These are phyloP conservation scores for Harringtonia lauricola DNA, from an alignment of 2,329 filamentous ascomycete genomes.

Conservation along the genomic window DNA sequence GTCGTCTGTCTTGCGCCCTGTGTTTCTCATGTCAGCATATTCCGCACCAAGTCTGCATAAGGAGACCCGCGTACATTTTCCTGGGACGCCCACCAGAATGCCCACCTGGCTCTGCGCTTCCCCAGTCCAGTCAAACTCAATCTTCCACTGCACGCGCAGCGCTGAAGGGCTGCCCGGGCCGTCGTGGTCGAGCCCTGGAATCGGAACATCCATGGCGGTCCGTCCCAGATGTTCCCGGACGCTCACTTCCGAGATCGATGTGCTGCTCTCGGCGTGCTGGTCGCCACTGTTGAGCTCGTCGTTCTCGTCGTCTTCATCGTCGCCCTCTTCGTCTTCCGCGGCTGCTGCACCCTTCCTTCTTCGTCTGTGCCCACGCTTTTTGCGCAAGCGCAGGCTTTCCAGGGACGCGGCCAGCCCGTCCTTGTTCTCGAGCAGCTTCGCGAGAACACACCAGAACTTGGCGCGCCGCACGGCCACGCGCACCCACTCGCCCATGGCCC, in stretches of 20 bases:
- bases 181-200: constrained; percentile 18
- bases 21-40: neutral
- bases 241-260: constrained; percentile 26
- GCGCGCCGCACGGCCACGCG: constrained; percentile 49
- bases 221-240: constrained; percentile 43
- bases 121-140: constrained; percentile 62
- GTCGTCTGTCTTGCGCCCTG: constrained; percentile 50
- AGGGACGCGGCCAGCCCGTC: constrained; percentile 21
- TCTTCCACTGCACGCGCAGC: constrained; percentile 49
- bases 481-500: constrained; percentile 60
- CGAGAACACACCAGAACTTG: constrained; percentile 47
- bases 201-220: constrained; percentile 36
- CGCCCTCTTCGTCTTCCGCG: constrained; percentile 10
- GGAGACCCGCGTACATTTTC: constrained; percentile 44
- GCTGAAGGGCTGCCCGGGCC: constrained; percentile 24
- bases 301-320: constrained; percentile 6
- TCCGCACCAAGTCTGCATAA: neutral
- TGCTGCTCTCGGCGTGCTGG: constrained; percentile 10
- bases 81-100: constrained; percentile 44
- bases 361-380: constrained; percentile 10
- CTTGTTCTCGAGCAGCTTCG: constrained; percentile 30
- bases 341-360: constrained; percentile 4
- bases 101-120: constrained; percentile 51
- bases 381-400: constrained; percentile 14
- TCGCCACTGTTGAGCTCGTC: constrained; percentile 14